phyloP scores from a whole-genome alignment of 139 green algal species.

The Picochlorum sp. region DNA sequence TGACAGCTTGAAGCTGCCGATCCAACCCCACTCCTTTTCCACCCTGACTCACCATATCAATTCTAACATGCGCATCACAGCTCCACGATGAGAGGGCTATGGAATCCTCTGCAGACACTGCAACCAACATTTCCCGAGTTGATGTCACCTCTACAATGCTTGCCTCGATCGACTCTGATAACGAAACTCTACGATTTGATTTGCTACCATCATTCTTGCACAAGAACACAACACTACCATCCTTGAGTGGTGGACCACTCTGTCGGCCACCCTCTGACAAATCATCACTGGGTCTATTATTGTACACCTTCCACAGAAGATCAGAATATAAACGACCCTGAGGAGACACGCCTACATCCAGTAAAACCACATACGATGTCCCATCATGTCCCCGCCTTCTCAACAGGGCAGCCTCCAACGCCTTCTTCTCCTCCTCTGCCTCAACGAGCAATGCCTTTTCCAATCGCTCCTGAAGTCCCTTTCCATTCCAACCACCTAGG shows the following conservation, averaged over 20 bases:
- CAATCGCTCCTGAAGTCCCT: not conserved
- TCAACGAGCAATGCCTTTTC: not conserved
- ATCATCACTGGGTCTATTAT: not conserved
- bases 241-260: not conserved
- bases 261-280: not conserved
- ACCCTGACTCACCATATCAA: constrained; percentile 19
- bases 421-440: constrained; percentile 1
- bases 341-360: not conserved
- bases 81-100: not conserved
- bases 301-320: not conserved
- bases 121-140: not conserved
- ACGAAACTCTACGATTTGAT: not conserved
- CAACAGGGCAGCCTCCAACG: not conserved
- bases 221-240: not conserved
- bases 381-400: not conserved
- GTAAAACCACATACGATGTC: not conserved
- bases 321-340: not conserved
- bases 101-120: not conserved
- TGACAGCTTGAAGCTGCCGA: constrained; percentile 30
- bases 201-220: not conserved
- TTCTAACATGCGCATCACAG: not conserved
- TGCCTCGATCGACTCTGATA: not conserved
- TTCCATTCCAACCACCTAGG: no score
- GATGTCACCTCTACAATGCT: not conserved
- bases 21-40: constrained; percentile 4